phyloP scores from a whole-genome alignment of 352 stramenopile genomes.

The Thalassiosira oceanica region DNA sequence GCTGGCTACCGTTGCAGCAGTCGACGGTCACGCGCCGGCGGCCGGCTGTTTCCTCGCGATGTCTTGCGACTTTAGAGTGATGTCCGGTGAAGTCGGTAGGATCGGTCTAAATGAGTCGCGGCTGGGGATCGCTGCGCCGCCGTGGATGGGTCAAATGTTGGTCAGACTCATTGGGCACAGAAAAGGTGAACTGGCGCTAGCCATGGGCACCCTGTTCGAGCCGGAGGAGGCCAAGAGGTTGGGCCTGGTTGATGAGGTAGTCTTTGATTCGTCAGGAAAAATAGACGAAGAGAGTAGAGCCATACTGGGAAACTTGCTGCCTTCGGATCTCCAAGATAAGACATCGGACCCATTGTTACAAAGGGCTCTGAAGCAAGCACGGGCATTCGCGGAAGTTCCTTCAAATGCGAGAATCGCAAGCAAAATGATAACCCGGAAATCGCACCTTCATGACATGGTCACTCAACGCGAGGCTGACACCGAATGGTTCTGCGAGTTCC shows the following conservation, averaged over 20 bases:
- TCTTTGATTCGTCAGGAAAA: conserved; percentile 3
- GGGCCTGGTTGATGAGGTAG: conserved; percentile 74
- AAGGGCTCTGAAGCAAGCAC: conserved; percentile 40
- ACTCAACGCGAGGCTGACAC: conserved; percentile 56
- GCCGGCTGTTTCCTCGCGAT: conserved; percentile 91
- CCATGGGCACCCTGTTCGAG: conserved; percentile 66
- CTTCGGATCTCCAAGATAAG: conserved; percentile 20
- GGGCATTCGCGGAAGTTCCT: conserved; percentile 58
- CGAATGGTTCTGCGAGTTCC: conserved; percentile 69
- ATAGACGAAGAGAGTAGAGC: conserved; percentile 27
- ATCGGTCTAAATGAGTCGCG: conserved; percentile 94
- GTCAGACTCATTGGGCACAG: conserved; percentile 64
- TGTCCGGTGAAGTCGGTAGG: conserved; percentile 83
- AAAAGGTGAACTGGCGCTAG: conserved; percentile 61
- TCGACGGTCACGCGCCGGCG: conserved; percentile 90
- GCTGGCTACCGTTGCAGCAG: conserved; percentile 86
- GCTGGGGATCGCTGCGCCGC: conserved; percentile 85
- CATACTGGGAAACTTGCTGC: conserved; percentile 22
- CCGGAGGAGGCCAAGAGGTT: conserved; percentile 58
- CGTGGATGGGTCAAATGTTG: conserved; percentile 60
- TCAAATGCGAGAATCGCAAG: conserved; percentile 48
- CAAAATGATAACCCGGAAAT: conserved; percentile 56
- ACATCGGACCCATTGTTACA: conserved; percentile 29
- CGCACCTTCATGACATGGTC: conserved; percentile 50
- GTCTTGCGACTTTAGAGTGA: conserved; percentile 92